These are phyloP conservation scores for Backusella morwellensis DNA, from an alignment of 192 early-diverging fungal species.

Conservation along the genomic window DNA sequence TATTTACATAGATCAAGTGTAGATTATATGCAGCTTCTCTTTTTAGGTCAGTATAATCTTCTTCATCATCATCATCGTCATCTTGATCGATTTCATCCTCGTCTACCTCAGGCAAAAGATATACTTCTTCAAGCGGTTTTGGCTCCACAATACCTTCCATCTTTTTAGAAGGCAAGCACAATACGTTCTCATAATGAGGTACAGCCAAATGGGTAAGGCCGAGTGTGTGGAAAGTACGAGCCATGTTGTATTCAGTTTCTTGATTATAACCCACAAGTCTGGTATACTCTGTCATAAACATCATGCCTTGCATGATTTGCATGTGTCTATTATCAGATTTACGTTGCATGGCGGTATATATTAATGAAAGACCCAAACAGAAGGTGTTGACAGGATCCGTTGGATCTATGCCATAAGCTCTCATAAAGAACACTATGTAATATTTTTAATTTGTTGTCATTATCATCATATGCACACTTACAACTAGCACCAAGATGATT, in stretches of 20 bases:
- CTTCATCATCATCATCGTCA: slow-evolving; percentile 44
- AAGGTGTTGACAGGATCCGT: slow-evolving; percentile 67
- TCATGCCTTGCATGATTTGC: slow-evolving; percentile 65
- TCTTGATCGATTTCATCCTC: slow-evolving; percentile 45
- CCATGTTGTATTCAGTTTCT: slow-evolving; percentile 86
- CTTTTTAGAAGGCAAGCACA: slow-evolving; percentile 50
- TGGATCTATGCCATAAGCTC: slow-evolving; percentile 58
- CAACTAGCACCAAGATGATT: slow-evolving; percentile 59
- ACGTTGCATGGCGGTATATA: slow-evolving; percentile 69
- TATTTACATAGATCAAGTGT: slow-evolving; percentile 72
- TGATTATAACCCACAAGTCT: slow-evolving; percentile 42
- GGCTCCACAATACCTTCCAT: neutral
- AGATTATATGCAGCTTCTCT: slow-evolving; percentile 93
- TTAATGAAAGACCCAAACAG: slow-evolving; percentile 55
- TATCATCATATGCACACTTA: slow-evolving; percentile 26
- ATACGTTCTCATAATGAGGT: slow-evolving; percentile 80
- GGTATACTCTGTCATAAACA: slow-evolving; percentile 63
- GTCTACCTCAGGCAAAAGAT: slow-evolving; percentile 12
- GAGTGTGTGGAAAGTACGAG: slow-evolving; percentile 87
- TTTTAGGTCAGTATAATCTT: slow-evolving; percentile 56
- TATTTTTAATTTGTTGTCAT: neutral
- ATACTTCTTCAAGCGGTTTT: slow-evolving; percentile 18
- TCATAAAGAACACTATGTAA: slow-evolving; percentile 47
- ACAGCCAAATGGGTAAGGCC: slow-evolving; percentile 79
- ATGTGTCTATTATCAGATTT: slow-evolving; percentile 68